These are phyloP conservation scores for Leishmania braziliensis DNA, from an alignment of 208 protist species.

Conservation along the genomic window DNA sequence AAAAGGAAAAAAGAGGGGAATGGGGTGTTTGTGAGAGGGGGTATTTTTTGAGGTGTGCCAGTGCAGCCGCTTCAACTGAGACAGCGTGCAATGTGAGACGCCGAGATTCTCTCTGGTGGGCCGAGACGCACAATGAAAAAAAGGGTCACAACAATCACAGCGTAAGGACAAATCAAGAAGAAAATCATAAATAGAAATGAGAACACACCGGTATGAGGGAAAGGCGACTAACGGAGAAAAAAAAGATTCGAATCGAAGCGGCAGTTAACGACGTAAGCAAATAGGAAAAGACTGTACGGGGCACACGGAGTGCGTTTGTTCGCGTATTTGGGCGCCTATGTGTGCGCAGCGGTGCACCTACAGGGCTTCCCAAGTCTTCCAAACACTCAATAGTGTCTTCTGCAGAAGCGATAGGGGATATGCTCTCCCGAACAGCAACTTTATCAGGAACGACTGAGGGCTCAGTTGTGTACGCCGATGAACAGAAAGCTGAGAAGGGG, in stretches of 20 bases:
- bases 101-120: background rate
- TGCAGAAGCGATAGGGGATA: background rate
- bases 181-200: background rate
- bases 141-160: background rate
- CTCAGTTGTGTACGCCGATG: background rate
- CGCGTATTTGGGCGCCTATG: background rate
- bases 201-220: background rate
- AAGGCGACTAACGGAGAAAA: background rate
- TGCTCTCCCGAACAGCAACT: background rate
- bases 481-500: background rate
- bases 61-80: background rate
- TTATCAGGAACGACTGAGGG: conserved; percentile 5
- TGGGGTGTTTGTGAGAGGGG: background rate
- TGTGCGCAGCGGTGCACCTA: background rate
- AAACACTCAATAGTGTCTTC: background rate
- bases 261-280: background rate
- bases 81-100: background rate
- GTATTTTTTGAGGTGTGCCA: background rate
- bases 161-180: background rate
- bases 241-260: background rate
- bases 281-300: background rate
- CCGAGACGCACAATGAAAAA: background rate
- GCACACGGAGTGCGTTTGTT: background rate
- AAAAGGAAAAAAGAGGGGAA: too few species aligned
- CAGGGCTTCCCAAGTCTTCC: background rate